Percentiles rank a stretch among this genome's conserved stretches.
These are phyloP conservation scores for Chalciporus sphaerocephalus DNA, from an alignment of 768 basidiomycete genomes.

Conservation along the genomic window DNA sequence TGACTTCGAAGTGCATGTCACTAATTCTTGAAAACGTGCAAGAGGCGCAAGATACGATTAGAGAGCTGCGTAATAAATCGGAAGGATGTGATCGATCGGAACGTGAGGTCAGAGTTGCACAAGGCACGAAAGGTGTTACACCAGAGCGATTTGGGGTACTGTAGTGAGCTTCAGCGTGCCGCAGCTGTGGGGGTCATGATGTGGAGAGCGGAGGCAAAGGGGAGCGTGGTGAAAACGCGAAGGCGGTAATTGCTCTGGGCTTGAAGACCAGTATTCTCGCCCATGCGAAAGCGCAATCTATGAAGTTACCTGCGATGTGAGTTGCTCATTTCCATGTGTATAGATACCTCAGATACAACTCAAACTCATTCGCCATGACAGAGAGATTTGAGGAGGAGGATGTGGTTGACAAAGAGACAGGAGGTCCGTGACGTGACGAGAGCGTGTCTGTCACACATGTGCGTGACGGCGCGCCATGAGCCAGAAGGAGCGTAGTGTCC, in stretches of 20 bases:
- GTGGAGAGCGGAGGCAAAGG: conserved; percentile 17
- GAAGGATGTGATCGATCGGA: conserved; percentile 20
- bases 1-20: conserved; percentile 13
- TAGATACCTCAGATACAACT: background rate
- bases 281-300: conserved; percentile 1
- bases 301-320: background rate
- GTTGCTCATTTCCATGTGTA: background rate
- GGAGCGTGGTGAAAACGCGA: conserved; percentile 21
- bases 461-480: conserved; percentile 13
- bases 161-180: conserved; percentile 7
- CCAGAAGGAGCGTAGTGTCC: too few relatives aligned
- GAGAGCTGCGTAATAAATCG: background rate
- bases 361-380: background rate
- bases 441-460: conserved; percentile 7
- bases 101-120: background rate
- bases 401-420: conserved; percentile 1
- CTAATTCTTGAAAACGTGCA: conserved; percentile 4
- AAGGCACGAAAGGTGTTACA: background rate
- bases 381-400: background rate
- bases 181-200: conserved; percentile 12
- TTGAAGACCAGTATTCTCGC: conserved; percentile 6
- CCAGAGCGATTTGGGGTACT: conserved; percentile 11
- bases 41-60: conserved; percentile 6
- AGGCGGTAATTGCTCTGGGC: conserved; percentile 19
- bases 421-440: conserved; percentile 2